These are phyloP conservation scores for Tephrocybe rancida DNA, from an alignment of 768 basidiomycete species.

Conservation along the genomic window DNA sequence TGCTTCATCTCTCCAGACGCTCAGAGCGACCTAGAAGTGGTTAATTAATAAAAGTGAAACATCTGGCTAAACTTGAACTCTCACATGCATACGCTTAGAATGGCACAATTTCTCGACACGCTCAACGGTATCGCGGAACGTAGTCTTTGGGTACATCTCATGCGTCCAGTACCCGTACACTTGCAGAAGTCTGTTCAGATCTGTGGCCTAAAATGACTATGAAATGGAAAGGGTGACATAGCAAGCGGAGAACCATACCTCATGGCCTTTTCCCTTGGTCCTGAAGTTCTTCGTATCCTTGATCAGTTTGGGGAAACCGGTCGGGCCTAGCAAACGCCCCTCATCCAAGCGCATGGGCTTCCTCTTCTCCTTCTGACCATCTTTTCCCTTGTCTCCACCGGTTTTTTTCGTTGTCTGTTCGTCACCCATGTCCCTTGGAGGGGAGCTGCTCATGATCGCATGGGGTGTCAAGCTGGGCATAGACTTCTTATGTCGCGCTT, in stretches of 20 bases:
- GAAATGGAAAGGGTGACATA: not conserved
- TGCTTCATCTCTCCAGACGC: constrained; percentile 79
- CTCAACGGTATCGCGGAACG: constrained; percentile 84
- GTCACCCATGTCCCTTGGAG: constrained; percentile 36
- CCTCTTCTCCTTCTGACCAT: constrained; percentile 46
- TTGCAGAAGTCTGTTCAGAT: constrained; percentile 79
- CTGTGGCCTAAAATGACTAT: constrained; percentile 58
- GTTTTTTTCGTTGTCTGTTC: constrained; percentile 26
- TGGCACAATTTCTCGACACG: constrained; percentile 90
- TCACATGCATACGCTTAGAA: constrained; percentile 82
- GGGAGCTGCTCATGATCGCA: constrained; percentile 52
- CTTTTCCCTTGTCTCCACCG: constrained; percentile 23
- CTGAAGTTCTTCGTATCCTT: constrained; percentile 78
- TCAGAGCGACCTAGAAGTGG: constrained; percentile 57
- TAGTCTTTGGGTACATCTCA: constrained; percentile 85
- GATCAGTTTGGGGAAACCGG: constrained; percentile 82
- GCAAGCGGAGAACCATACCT: constrained; percentile 51
- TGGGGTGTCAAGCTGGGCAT: constrained; percentile 40
- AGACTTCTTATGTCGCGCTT: constrained; percentile 43
- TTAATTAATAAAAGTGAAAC: not conserved
- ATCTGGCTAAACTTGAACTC: not conserved
- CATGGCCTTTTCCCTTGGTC: constrained; percentile 88
- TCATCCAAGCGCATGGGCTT: constrained; percentile 72
- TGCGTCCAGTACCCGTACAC: constrained; percentile 97
- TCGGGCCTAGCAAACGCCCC: constrained; percentile 65